Evolutionary conservation across 2,329 filamentous ascomycete genomes (phyloP).

Genomic region (Fusarium sp.): DNA sequence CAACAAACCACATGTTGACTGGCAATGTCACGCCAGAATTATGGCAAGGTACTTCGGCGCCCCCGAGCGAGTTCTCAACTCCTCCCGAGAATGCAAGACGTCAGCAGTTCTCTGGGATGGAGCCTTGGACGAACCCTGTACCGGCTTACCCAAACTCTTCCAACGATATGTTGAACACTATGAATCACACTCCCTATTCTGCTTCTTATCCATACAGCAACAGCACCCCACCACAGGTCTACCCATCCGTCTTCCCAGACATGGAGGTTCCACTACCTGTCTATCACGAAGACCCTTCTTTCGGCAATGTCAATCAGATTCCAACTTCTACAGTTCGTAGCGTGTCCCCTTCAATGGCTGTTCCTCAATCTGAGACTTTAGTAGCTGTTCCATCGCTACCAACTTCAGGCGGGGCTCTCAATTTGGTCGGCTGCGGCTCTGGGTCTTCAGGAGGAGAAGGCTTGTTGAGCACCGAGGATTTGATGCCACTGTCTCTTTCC

Average conservation of each 20-base stretch:
- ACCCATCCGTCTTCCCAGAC: constrained; percentile 49
- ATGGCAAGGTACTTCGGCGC: constrained; percentile 56
- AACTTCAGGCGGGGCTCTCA: constrained; percentile 49
- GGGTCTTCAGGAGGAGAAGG: constrained; percentile 56
- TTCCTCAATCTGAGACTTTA: constrained; percentile 62
- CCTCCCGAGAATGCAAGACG: constrained; percentile 53
- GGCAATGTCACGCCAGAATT: constrained; percentile 33
- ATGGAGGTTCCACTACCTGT: constrained; percentile 49
- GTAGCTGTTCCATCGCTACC: constrained; percentile 58
- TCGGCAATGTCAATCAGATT: constrained; percentile 53
- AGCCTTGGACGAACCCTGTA: constrained; percentile 50
- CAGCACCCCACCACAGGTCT: constrained; percentile 48
- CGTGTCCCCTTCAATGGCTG: constrained; percentile 60
- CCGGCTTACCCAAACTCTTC: constrained; percentile 43
- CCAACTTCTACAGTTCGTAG: constrained; percentile 60
- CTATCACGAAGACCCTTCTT: constrained; percentile 52
- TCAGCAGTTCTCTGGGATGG: constrained; percentile 43
- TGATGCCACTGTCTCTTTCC: constrained; percentile 51
- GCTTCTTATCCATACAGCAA: constrained; percentile 47
- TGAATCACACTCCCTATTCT: constrained; percentile 40
- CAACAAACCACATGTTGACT: constrained; percentile 40
- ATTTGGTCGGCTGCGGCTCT: constrained; percentile 53
- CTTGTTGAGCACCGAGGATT: constrained; percentile 46
- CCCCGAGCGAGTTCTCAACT: constrained; percentile 61
- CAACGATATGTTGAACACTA: constrained; percentile 28